Evolutionary conservation across 352 stramenopile species (phyloP).

Genomic region (Thraustochytrium sp.): DNA sequence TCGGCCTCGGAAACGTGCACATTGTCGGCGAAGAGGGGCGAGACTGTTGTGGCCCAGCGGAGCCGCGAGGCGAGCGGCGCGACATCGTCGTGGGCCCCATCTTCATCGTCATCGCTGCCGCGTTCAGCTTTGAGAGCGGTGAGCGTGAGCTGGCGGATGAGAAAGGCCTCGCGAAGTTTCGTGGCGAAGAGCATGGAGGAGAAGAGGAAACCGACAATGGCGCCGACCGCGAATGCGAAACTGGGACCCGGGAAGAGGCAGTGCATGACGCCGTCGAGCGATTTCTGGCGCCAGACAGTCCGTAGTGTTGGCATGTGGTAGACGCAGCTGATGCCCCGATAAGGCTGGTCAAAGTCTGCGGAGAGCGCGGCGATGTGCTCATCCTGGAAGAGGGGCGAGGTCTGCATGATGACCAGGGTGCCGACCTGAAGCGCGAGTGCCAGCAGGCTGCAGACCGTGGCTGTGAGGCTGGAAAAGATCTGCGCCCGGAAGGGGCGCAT

Average conservation of each 20-base stretch:
- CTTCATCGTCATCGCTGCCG: too few relatives aligned
- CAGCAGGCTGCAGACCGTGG: background rate
- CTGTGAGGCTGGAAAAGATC: background rate
- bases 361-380: background rate
- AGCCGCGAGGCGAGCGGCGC: too few relatives aligned
- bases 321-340: background rate
- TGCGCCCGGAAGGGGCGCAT: background rate
- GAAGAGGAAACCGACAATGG: background rate
- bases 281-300: background rate
- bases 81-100: too few relatives aligned
- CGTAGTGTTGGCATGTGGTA: background rate
- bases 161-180: background rate
- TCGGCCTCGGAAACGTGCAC: too few relatives aligned
- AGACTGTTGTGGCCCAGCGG: background rate
- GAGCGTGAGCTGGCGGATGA: background rate
- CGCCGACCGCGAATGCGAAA: background rate
- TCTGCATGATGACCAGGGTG: conserved; percentile 3
- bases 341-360: background rate
- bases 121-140: background rate
- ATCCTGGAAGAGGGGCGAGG: background rate
- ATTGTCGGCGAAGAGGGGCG: background rate
- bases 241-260: conserved; percentile 7
- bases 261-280: background rate
- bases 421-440: background rate
- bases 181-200: background rate